Base-by-base conservation (phyloP, 768 basidiomycete species). In the Lentinula detonsa region DNA sequence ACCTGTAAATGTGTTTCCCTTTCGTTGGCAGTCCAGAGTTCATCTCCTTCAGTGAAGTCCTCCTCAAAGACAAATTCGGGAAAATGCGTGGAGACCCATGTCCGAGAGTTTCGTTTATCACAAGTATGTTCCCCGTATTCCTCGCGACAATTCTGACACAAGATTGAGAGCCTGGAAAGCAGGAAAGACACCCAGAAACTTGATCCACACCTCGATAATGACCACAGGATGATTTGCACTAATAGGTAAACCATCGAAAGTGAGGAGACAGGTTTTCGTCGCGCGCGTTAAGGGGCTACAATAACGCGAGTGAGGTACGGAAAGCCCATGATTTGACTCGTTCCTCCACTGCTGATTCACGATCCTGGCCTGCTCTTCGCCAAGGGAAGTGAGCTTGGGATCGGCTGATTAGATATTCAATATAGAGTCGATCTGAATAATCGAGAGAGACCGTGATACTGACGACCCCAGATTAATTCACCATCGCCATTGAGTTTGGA, bases 401-500 rank as follows among this genome's bases (percentile, higher is more conserved):
- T 91, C 88, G 31, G 89, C 87, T 87, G 63, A 18, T 10, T 33
- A 46, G 42, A 15, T 8, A 21, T 48, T 49, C 33, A 37, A 15
- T n/a, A 34, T 8, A n/a, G 31, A 33, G n/a, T 34, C 2, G 31
- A 33, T 61, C 39, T 28, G 9, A 61, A 9, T 42, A 16, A 35
- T 37, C 18, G 13, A 46, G 11, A 55, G 8, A 50, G 48, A 16
- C 13, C 31, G 35, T 52, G 34, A 33, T 16, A 81, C 87, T 65
- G 66, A 88, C 87, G 90, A 31, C 91, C 91, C 90, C 90, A 93
- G 1, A 72, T 72, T 4, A 90, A 71, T 57, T 87, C 80, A 11
- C 75, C 86, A 63, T 93, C 87, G 0, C 85, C 85, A 52, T 87
- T 72, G 8, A 85, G 67, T 65, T 79, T 85, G 2, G 86, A 78